Conservation (phyloP, 1,284 basidiomycete species). For the Sporisorium scitamineum region DNA sequence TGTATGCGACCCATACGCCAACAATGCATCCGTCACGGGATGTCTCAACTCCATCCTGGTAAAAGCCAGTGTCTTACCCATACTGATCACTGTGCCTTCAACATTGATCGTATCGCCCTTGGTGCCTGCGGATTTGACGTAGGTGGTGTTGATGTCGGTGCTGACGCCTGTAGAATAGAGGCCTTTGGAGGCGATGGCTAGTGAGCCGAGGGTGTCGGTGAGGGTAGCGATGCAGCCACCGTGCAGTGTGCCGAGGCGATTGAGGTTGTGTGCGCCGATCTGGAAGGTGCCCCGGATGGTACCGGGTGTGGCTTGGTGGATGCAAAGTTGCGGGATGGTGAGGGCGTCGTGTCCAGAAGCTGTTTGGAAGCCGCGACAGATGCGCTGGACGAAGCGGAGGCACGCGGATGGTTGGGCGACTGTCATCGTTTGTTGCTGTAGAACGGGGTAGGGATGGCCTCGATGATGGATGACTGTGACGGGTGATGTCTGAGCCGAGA, state of each 20-base stretch:
- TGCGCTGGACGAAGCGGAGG: conserved; percentile 52
- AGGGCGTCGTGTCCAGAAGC: conserved; percentile 59
- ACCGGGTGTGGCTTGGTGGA: conserved; percentile 57
- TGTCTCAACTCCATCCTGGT: conserved; percentile 64
- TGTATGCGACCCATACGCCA: conserved; percentile 74
- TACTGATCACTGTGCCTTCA: conserved; percentile 48
- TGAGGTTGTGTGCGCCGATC: conserved; percentile 59
- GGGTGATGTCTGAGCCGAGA: conserved; percentile 10
- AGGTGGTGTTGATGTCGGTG: conserved; percentile 86
- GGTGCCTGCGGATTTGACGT: conserved; percentile 78
- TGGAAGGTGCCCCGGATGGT: conserved; percentile 43
- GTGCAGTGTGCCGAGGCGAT: conserved; percentile 74
- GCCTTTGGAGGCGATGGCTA: conserved; percentile 84
- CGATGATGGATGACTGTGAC: neutral
- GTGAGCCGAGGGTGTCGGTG: conserved; percentile 85
- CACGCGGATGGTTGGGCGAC: conserved; percentile 33
- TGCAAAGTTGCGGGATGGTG: conserved; percentile 51
- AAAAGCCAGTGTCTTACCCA: conserved; percentile 64
- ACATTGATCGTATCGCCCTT: conserved; percentile 49
- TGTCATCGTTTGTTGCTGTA: conserved; percentile 23
- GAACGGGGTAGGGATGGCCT: no score
- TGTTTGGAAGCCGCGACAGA: conserved; percentile 36
- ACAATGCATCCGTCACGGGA: conserved; percentile 47
- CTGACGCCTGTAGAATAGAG: conserved; percentile 87
- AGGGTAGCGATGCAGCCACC: conserved; percentile 86